These are phyloP conservation scores for Elongisporangium prolatum DNA, from an alignment of 352 stramenopile species.

Conservation along the genomic window DNA sequence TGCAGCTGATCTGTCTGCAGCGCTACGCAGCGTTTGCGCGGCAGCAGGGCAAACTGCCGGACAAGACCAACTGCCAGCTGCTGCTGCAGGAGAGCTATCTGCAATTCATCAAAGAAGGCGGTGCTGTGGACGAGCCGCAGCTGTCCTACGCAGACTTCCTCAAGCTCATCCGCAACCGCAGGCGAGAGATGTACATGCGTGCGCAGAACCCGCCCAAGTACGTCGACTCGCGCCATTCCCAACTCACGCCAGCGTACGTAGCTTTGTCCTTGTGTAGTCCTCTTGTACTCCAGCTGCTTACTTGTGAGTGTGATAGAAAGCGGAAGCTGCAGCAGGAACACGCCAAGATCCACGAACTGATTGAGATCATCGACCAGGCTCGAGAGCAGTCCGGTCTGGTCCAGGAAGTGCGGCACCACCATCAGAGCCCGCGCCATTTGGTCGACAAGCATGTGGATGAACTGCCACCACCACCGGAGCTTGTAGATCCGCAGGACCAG, in stretches of 20 bases:
- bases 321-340: conserved; percentile 45
- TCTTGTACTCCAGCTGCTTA: background rate
- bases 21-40: conserved; percentile 43
- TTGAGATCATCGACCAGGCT: conserved; percentile 55
- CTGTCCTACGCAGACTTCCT: conserved; percentile 55
- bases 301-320: conserved; percentile 18
- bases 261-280: background rate
- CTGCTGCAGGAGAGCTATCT: conserved; percentile 48
- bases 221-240: background rate
- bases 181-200: conserved; percentile 47
- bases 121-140: conserved; percentile 35
- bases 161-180: conserved; percentile 66
- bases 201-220: conserved; percentile 16
- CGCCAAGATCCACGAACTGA: conserved; percentile 51
- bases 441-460: conserved; percentile 9
- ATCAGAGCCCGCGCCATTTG: conserved; percentile 13
- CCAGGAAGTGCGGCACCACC: conserved; percentile 12
- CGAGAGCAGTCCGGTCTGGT: conserved; percentile 23
- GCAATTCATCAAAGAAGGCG: conserved; percentile 50
- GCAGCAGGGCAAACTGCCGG: conserved; percentile 27
- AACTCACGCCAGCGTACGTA: conserved; percentile 23
- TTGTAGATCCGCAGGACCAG: conserved; percentile 28
- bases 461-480: conserved; percentile 10
- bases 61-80: conserved; percentile 41
- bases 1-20: conserved; percentile 57